Evolutionary conservation across 2,329 filamentous ascomycete genomes (phyloP).

Genomic region (Paracoccidioides brasiliensis): DNA sequence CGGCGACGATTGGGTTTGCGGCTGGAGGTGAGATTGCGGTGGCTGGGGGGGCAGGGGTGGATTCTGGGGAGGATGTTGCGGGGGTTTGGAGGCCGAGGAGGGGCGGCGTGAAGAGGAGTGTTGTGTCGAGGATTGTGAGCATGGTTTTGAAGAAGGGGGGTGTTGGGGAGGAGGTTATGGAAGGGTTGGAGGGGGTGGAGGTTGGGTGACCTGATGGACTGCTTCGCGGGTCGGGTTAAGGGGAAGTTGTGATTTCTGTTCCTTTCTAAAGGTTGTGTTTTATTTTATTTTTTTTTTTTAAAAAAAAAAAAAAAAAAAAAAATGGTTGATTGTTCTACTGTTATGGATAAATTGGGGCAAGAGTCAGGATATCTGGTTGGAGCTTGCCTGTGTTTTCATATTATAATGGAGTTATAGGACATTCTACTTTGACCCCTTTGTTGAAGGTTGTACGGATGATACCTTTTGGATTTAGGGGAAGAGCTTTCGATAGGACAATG

Average conservation of each 20-base stretch:
- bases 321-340: not conserved
- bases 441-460: too few relatives aligned
- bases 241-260: not conserved
- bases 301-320: too few relatives aligned
- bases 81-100: slow-evolving; percentile 78
- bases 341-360: not conserved
- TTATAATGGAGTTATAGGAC: not conserved
- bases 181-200: slow-evolving; percentile 59
- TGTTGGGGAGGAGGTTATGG: slow-evolving; percentile 74
- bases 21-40: slow-evolving; percentile 23
- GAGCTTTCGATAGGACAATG: too few relatives aligned
- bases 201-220: slow-evolving; percentile 36
- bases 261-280: not conserved
- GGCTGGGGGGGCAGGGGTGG: slow-evolving; percentile 29
- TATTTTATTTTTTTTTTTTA: slow-evolving; percentile 13
- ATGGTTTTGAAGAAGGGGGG: slow-evolving; percentile 64
- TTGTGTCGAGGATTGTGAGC: slow-evolving; percentile 63
- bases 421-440: too few relatives aligned
- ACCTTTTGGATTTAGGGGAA: too few relatives aligned
- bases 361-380: not conserved
- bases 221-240: not conserved
- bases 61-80: slow-evolving; percentile 44
- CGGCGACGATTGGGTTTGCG: slow-evolving; percentile 34
- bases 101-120: slow-evolving; percentile 64
- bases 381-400: too few relatives aligned